These are phyloP conservation scores for Annona cherimola DNA, from an alignment of 164 flowering plant species.

Conservation along the genomic window DNA sequence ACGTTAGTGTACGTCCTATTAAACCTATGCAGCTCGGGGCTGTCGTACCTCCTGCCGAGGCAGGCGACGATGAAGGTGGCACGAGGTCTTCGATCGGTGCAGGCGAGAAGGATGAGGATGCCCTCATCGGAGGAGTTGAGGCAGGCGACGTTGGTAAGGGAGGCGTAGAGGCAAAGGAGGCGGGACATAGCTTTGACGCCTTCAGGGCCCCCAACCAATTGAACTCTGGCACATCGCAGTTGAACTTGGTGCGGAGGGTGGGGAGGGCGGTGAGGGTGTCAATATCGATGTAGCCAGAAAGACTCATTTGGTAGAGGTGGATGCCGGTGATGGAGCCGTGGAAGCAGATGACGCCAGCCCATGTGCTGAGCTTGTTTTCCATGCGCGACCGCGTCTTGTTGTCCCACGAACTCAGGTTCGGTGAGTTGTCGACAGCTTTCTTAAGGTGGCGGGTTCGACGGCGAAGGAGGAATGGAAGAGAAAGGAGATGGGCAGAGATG, in stretches of 20 bases:
- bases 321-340: slow-evolving; percentile 34
- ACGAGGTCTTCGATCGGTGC: too few species aligned
- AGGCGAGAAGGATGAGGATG: too few species aligned
- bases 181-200: too few species aligned
- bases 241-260: slow-evolving; percentile 34
- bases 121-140: too few species aligned
- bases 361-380: slow-evolving; percentile 13
- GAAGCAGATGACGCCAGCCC: slow-evolving; percentile 55
- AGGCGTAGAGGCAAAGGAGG: too few species aligned
- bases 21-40: too few species aligned
- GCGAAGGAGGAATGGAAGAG: slow-evolving; percentile 2
- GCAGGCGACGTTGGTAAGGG: too few species aligned
- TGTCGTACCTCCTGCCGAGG: too few species aligned
- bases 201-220: slow-evolving; percentile 42
- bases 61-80: too few species aligned
- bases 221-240: slow-evolving; percentile 58
- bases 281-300: slow-evolving; percentile 49
- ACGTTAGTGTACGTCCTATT: too few species aligned
- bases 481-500: slow-evolving; percentile 2
- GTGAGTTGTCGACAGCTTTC: slow-evolving; percentile 30
- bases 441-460: slow-evolving; percentile 30
- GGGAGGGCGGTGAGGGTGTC: slow-evolving; percentile 29
- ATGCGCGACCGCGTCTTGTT: slow-evolving; percentile 25
- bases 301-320: slow-evolving; percentile 30
- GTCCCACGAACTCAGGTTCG: slow-evolving; percentile 37